Base-by-base conservation (phyloP, 257 asterid species). In the Solanum clarkiae region DNA sequence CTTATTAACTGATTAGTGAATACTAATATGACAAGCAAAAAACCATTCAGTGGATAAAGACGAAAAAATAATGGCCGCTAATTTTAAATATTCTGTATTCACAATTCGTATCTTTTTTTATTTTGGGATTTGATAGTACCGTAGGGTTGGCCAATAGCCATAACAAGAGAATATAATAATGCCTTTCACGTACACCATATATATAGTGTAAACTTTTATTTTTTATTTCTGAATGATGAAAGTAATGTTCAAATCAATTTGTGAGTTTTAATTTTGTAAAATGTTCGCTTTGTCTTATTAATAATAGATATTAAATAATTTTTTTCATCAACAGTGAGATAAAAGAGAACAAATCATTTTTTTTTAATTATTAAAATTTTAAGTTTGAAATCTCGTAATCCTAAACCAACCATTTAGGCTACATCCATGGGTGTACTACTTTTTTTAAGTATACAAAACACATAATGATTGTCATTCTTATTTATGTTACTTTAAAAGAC, bases 61-160 rank as follows among this genome's bases (percentile, higher is more conserved):
- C 57, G 44, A 51, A 49, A 24, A 15, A 77, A 77, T 75, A 51
- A 77, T 75, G 77, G 84, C 87, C 83, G 84, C 85, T 80, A 75
- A 59, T 51, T 84, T 47, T 13, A 84, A 71, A 47, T 69, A 55
- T 84, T 81, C 81, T 72, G 83, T 87, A 82, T 49, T 68, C 80
- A 71, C 47, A 40, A 77, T 71, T 87, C 22, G 86, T 40, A 47
- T 42, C 60, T 59, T 68, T 82, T 29, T 36, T 36, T 71, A 65
- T 63, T 36, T 13, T 60, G 74, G 45, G 68, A 51, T 56, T 85
- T 51, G 88, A 44, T 85, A 45, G 80, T 82, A 79, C 84, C 42
- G 57, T 82, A 83, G 85, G 88, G 85, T 85, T 82, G 90, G 86
- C 84, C 81, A 57, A 36, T 82, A 9, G 88, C 85, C 85, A 77